Base-by-base conservation (phyloP, 2,329 filamentous ascomycete species). In the Calonectria montana region DNA sequence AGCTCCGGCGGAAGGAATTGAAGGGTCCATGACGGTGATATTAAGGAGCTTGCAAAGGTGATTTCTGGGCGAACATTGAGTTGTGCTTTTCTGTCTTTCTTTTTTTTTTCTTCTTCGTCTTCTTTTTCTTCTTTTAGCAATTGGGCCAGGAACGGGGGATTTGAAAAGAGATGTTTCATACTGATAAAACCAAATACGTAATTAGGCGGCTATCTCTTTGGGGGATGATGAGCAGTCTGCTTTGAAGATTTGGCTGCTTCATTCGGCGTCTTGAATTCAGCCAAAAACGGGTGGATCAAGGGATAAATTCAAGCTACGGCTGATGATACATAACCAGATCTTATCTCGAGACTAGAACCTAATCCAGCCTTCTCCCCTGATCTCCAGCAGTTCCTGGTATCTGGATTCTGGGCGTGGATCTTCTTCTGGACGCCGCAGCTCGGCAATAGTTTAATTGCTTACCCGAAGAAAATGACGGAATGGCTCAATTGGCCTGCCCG, bases 1-100 rank as follows among this genome's bases (percentile, higher is more conserved):
- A 80, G 73, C 61, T 81, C 45, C 78, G 74, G 68, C 79, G 82
- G 13, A 82, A 79, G 72, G 82, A 83, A 72, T 67, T 81, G 25
- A 66, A 61, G 15, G 77, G 74, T 0, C 80, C 77, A 8, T 78
- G 67, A 73, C 15, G n/a, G 50, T 8, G 29, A 23, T 55, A 23
- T 55, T 55, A 21, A 21, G n/a, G 50, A 55, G 50, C 53, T 16
- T 10, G 13, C n/a, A 37, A 12, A 10, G 31, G 8, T 37, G 21
- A 10, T 37, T 37, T 35, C 31, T 57, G 21, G 53, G 53, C 29
- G 53, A 57, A 4, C 4, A 37, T n/a, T 29, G 29, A 37, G 29
- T n/a, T 25, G 2, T n/a, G 21, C n/a, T 23, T 12, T n/a, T 29
- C 9, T n/a, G 25, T 53, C 31, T 53, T 53, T 29, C 10, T 18